phyloP scores from a whole-genome alignment of 148 eudicot genomes.

The Silene latifolia region DNA sequence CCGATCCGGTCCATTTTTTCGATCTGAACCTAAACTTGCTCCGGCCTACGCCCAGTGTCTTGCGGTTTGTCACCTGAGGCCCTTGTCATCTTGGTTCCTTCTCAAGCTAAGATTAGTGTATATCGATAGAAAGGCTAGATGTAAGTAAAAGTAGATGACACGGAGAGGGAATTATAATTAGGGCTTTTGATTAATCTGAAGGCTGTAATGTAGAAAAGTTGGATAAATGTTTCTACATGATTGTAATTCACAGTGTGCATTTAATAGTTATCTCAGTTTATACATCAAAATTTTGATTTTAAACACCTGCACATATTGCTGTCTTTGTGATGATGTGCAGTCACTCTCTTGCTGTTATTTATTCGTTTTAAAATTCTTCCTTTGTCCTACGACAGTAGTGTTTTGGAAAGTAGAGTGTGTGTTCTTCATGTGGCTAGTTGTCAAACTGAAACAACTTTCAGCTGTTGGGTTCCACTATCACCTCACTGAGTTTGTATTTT shows the following conservation, averaged over 20 bases:
- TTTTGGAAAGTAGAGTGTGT: not conserved
- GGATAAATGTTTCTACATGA: not conserved
- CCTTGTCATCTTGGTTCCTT: no score
- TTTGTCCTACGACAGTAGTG: not conserved
- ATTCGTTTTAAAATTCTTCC: no score
- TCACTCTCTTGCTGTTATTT: not conserved
- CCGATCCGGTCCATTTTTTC: no score
- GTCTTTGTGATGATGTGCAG: not conserved
- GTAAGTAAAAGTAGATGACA: not conserved
- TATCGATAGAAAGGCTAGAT: not conserved
- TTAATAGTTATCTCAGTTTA: not conserved
- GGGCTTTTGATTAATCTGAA: not conserved
- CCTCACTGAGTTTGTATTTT: conserved; percentile 1
- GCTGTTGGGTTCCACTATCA: not conserved
- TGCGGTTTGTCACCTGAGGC: no score
- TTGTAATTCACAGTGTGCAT: not conserved
- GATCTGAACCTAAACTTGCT: no score
- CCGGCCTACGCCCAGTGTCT: no score
- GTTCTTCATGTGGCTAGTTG: not conserved
- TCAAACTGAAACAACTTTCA: not conserved
- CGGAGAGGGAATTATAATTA: not conserved
- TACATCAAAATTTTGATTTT: not conserved
- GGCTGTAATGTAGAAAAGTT: no score
- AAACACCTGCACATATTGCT: not conserved
- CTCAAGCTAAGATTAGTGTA: not conserved